phyloP scores from a whole-genome alignment of 2,329 filamentous ascomycete genomes.

The Elsinoe perseae region DNA sequence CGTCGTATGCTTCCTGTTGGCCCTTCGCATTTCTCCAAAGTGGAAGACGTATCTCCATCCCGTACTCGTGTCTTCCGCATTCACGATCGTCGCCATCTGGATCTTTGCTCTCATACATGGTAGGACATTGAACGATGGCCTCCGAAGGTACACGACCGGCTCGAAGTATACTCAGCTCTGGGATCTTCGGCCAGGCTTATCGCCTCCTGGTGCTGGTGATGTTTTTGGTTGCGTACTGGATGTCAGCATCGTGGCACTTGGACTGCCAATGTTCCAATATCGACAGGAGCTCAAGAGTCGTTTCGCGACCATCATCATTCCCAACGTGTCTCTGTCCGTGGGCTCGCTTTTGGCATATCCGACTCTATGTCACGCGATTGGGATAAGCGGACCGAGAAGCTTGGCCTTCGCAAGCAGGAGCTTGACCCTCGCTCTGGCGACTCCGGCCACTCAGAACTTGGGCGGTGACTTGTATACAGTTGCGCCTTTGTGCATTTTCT shows the following conservation, averaged over 20 bases:
- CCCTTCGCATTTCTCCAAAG: constrained; percentile 41
- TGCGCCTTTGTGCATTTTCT: constrained; percentile 52
- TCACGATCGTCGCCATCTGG: constrained; percentile 49
- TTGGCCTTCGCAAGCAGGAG: constrained; percentile 51
- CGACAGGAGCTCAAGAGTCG: constrained; percentile 44
- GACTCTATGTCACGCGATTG: constrained; percentile 45
- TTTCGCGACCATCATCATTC: constrained; percentile 48
- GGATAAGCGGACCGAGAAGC: constrained; percentile 46
- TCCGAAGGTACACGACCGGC: constrained; percentile 46
- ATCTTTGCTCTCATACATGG: constrained; percentile 42
- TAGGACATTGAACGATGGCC: constrained; percentile 35
- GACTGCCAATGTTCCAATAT: constrained; percentile 55
- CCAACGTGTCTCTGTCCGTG: constrained; percentile 46
- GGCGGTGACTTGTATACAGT: constrained; percentile 50
- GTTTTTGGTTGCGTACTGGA: constrained; percentile 49
- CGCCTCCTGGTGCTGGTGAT: constrained; percentile 49
- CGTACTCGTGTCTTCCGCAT: constrained; percentile 48
- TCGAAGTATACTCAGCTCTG: constrained; percentile 49
- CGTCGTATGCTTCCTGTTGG: constrained; percentile 46
- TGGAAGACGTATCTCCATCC: constrained; percentile 52
- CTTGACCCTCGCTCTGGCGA: constrained; percentile 53
- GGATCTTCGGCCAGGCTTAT: constrained; percentile 29
- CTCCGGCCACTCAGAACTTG: constrained; percentile 49
- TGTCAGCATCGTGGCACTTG: constrained; percentile 51
- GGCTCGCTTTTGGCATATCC: constrained; percentile 53